phyloP scores from a whole-genome alignment of 192 early-diverging fungal species.

The Geosiphon pyriformis region DNA sequence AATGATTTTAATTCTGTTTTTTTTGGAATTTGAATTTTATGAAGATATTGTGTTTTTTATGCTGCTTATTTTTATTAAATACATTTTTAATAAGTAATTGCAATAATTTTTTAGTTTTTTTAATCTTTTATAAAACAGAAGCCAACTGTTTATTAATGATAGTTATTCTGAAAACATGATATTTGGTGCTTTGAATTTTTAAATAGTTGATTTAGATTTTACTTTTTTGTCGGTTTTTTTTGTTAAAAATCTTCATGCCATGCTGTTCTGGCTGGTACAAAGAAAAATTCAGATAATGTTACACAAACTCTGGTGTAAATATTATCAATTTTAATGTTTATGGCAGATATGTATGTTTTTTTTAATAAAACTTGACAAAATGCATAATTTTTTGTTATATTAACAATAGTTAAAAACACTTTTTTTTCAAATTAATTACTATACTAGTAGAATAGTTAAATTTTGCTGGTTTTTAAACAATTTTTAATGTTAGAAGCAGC shows the following conservation, averaged over 20 bases:
- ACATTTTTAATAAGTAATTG: not conserved
- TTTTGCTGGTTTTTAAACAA: too few relatives aligned
- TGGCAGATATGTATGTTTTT: not conserved
- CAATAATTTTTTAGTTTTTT: not conserved
- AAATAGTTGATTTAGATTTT: not conserved
- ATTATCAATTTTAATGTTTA: not conserved
- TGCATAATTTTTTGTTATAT: not conserved
- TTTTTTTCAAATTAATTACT: too few relatives aligned
- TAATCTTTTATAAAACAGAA: not conserved
- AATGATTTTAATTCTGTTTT: not conserved
- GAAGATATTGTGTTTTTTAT: not conserved
- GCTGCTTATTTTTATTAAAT: not conserved
- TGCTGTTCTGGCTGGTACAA: not conserved
- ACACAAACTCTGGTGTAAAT: not conserved
- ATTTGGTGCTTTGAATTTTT: too few relatives aligned
- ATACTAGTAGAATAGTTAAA: too few relatives aligned
- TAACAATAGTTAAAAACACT: not conserved
- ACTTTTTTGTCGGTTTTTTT: not conserved
- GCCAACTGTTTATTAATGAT: not conserved
- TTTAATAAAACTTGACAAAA: not conserved
- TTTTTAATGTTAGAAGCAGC: too few relatives aligned
- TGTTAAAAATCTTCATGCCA: not conserved
- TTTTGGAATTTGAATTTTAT: not conserved
- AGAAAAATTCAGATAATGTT: slow-evolving; percentile 2
- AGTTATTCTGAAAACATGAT: not conserved